Conservation (phyloP, 495 filamentous ascomycete species). For the Aspergillus kassunensis region DNA sequence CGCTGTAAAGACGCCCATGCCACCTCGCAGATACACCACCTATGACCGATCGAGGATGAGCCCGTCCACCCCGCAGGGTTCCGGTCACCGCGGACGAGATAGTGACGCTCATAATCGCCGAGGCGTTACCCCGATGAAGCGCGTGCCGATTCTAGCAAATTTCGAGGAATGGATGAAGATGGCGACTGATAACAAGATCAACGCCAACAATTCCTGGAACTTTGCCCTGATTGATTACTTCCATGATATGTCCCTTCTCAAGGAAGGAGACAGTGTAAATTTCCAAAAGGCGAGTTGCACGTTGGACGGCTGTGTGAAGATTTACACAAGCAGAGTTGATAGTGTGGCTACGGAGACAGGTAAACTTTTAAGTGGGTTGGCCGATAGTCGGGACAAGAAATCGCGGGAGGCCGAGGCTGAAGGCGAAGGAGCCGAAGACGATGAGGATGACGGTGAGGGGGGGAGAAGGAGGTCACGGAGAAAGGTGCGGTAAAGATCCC, state of each 20-base stretch:
- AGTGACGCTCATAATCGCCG: constrained; percentile 60
- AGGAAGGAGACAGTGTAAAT: constrained; percentile 95
- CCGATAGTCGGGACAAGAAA: constrained; percentile 83
- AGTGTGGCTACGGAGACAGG: constrained; percentile 97
- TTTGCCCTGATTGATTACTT: constrained; percentile 99
- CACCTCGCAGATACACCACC: constrained; percentile 58
- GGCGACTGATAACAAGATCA: constrained; percentile 99
- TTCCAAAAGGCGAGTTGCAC: constrained; percentile 99
- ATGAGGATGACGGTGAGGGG: constrained; percentile 79
- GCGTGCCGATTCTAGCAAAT: constrained; percentile 91
- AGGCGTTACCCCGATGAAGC: constrained; percentile 92
- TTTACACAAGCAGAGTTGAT: constrained; percentile 97
- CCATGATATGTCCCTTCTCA: constrained; percentile 96
- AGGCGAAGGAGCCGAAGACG: constrained; percentile 59
- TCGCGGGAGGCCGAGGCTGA: constrained; percentile 61
- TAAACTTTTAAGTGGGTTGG: constrained; percentile 89
- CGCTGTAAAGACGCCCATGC: constrained; percentile 76
- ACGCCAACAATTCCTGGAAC: constrained; percentile 98
- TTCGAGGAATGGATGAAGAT: constrained; percentile 99
- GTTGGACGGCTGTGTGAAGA: constrained; percentile 97
- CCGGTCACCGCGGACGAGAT: constrained; percentile 49
- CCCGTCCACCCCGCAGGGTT: constrained; percentile 59
- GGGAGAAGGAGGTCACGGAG: constrained; percentile 69
- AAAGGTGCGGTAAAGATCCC: constrained; percentile 47
- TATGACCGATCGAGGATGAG: constrained; percentile 64